Conservation (phyloP, 768 basidiomycete species). For the Peribolospora kevripleyi region DNA sequence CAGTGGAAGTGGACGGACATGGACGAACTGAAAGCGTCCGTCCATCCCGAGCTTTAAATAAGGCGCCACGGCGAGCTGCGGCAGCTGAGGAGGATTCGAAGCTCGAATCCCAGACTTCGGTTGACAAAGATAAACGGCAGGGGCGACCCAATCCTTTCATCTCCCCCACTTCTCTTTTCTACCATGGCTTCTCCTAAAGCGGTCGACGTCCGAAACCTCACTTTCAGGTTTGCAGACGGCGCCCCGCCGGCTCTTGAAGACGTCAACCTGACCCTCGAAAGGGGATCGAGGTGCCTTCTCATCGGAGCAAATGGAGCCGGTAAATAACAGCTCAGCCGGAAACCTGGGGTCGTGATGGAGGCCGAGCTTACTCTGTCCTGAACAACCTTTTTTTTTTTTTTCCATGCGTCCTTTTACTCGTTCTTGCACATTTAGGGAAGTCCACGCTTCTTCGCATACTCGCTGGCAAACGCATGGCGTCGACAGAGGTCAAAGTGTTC, state of each 20-base stretch:
- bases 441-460: constrained; percentile 86
- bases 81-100: no score
- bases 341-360: constrained; percentile 18
- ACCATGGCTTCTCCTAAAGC: constrained; percentile 2
- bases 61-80: no score
- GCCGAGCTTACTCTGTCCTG: neutral
- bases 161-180: no score
- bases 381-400: neutral
- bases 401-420: neutral
- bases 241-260: constrained; percentile 34
- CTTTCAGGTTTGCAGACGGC: constrained; percentile 26
- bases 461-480: constrained; percentile 67
- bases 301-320: constrained; percentile 79
- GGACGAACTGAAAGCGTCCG: no score
- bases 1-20: no score
- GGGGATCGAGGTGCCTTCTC: constrained; percentile 59
- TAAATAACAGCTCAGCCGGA: constrained; percentile 18
- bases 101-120: no score
- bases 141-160: no score
- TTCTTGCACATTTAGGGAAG: constrained; percentile 36
- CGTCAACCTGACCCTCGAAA: constrained; percentile 40
- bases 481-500: constrained; percentile 42
- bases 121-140: no score
- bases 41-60: no score
- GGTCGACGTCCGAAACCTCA: constrained; percentile 14